Evolutionary conservation across 257 asterid species (phyloP), one percentile per base, ranked within the genome.

Genomic region (Ehretia macrophylla): DNA sequence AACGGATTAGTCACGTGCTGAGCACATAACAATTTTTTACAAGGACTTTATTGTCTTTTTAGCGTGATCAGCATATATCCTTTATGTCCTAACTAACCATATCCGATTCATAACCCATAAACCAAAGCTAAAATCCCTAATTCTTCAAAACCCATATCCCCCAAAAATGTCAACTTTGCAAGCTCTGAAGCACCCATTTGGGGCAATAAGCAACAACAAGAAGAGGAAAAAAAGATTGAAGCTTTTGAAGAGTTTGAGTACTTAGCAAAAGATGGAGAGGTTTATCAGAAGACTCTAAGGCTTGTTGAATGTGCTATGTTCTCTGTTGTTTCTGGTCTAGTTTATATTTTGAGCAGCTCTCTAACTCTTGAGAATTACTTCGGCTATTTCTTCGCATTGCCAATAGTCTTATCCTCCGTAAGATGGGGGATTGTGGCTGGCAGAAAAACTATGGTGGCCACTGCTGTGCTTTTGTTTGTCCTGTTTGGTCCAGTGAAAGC

Each of bases 251-350:
- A 75, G 51, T 78, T 79, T 32, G 95, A 88, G 51, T 85, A 85
- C 69, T 82, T 93, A 51, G 92, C 96, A 10, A 80, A 79, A 59
- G 99, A 86, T 64, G 96, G 99, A 10, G 81, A 79, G 72, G 94
- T 93, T 70, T 86, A 84, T 74, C 88, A 80, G 79, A 89, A 79
- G 71, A 93, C 97, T 14, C 64, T 93, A 19, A 66, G 97, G 72
- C 72, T 89, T 66, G 97, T 93, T 67, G 97, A 93, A 68, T 81
- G 96, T 72, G 88, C 99, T n/a, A 89, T 93, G 97, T 86, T 93
- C 62, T 92, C 97, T 63, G 97, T 95, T 63, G 88, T 89, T 67
- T 86, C 97, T 48, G 99, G 94, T 4, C 62, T 93, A 68, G 86
- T 97, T 55, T 89, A 86, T 86, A 84, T 89, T 5, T 82, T 93